Percentiles rank a stretch among this genome's conserved stretches.
Evolutionary conservation across 805 yeast genomes (phyloP).

Genomic region (Ogataea minuta): DNA sequence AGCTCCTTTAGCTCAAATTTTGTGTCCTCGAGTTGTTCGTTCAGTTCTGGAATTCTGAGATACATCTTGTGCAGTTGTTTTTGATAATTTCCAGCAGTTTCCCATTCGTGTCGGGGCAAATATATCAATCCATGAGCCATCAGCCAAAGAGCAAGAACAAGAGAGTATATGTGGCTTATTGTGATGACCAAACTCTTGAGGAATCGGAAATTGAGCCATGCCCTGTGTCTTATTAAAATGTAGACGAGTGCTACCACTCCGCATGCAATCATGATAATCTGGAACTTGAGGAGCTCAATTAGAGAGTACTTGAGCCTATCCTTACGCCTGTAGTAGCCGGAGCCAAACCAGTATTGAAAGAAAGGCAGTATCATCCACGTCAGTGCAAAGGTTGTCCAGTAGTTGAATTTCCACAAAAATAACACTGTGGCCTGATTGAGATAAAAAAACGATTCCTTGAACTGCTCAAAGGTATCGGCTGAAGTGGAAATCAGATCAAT

Average conservation of each 20-base stretch:
- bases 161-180: conserved; percentile 70
- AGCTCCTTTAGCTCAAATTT: conserved; percentile 61
- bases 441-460: conserved; percentile 38
- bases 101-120: conserved; percentile 50
- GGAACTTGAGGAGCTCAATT: conserved; percentile 56
- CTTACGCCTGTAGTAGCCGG: conserved; percentile 57
- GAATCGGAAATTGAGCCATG: conserved; percentile 39
- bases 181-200: conserved; percentile 71
- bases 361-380: conserved; percentile 79
- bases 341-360: conserved; percentile 67
- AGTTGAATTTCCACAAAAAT: conserved; percentile 68
- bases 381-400: conserved; percentile 76
- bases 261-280: conserved; percentile 50
- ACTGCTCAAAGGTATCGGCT: conserved; percentile 27
- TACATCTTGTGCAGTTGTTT: conserved; percentile 38
- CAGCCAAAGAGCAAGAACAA: conserved; percentile 73
- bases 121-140: conserved; percentile 79
- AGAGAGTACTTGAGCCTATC: conserved; percentile 56
- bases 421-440: conserved; percentile 46
- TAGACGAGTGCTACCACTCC: conserved; percentile 59
- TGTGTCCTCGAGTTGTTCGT: conserved; percentile 64
- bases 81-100: conserved; percentile 27
- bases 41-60: conserved; percentile 51
- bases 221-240: conserved; percentile 41
- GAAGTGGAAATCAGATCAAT: conserved; percentile 65